A percentile compares a stretch with the other conserved stretches of the same genome.
These are phyloP conservation scores for Irpex rosettiformis DNA, from an alignment of 1,284 basidiomycete species.

Conservation along the genomic window DNA sequence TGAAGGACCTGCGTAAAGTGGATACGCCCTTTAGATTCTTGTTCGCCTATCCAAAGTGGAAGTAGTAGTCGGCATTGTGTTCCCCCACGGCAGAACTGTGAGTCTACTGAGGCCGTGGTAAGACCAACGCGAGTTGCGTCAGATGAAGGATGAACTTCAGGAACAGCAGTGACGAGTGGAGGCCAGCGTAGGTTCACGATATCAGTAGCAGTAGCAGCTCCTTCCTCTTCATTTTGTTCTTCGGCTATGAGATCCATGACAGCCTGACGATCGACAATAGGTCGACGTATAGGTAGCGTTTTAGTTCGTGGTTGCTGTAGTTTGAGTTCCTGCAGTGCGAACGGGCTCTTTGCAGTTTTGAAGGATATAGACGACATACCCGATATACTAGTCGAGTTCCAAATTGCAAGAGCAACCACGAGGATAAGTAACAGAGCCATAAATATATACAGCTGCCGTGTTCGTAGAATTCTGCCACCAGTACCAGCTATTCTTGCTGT, in stretches of 20 bases:
- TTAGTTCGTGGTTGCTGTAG: background rate
- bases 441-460: background rate
- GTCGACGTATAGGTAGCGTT: background rate
- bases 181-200: slow-evolving; percentile 15
- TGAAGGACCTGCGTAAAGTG: slow-evolving; percentile 42
- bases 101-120: slow-evolving; percentile 18
- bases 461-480: background rate
- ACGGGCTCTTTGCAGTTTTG: background rate
- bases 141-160: slow-evolving; percentile 15
- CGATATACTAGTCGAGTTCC: background rate
- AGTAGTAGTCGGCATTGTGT: slow-evolving; percentile 41
- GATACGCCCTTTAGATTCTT: slow-evolving; percentile 45
- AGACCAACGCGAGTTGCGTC: slow-evolving; percentile 11
- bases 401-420: background rate
- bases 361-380: background rate
- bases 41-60: slow-evolving; percentile 43
- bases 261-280: background rate
- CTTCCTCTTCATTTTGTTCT: background rate
- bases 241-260: background rate
- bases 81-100: slow-evolving; percentile 20
- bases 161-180: slow-evolving; percentile 17
- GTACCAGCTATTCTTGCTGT: background rate
- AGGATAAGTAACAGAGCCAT: background rate
- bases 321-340: background rate
- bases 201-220: background rate